A percentile compares a stretch with the other conserved stretches of the same genome.
Evolutionary conservation across 2,329 filamentous ascomycete genomes (phyloP).

Genomic region (Exophiala sp.): DNA sequence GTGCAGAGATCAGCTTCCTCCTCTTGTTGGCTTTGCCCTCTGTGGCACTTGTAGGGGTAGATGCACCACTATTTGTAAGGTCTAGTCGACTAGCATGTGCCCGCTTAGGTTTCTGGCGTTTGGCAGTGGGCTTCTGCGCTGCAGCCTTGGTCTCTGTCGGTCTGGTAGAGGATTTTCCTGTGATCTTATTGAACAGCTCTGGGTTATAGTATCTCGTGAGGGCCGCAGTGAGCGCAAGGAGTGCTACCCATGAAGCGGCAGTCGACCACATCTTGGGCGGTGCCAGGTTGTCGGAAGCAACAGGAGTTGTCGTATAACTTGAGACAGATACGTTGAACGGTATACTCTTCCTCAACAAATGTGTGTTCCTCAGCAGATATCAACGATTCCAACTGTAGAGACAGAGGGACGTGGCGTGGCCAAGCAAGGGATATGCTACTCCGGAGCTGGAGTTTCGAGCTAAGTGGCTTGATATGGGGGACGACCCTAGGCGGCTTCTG

Average conservation of each 20-base stretch:
- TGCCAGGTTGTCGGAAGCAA: slow-evolving; percentile 3
- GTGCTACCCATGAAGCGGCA: slow-evolving; percentile 18
- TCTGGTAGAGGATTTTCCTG: neutral
- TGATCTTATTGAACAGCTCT: slow-evolving; percentile 20
- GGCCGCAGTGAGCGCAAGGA: slow-evolving; percentile 17
- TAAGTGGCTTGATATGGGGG: slow-evolving; percentile 11
- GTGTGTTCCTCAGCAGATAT: too few relatives aligned
- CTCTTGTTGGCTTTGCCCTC: slow-evolving; percentile 34
- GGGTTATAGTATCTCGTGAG: slow-evolving; percentile 24
- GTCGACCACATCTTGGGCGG: slow-evolving; percentile 23
- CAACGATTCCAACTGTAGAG: neutral
- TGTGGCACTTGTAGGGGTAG: slow-evolving; percentile 18
- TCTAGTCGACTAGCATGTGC: slow-evolving; percentile 18
- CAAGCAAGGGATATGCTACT: slow-evolving; percentile 19
- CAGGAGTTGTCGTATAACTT: neutral
- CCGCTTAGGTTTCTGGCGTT: slow-evolving; percentile 24
- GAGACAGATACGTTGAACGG: neutral
- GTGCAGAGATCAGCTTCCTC: slow-evolving; percentile 34
- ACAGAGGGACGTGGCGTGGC: slow-evolving; percentile 12
- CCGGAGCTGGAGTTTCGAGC: slow-evolving; percentile 6
- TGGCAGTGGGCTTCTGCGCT: slow-evolving; percentile 12
- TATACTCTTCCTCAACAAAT: neutral
- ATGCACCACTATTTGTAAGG: slow-evolving; percentile 14
- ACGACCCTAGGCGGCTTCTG: slow-evolving; percentile 1
- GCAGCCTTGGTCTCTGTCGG: slow-evolving; percentile 4